Base-by-base conservation (phyloP, 306 rosid species). In the Trifolium pratense region DNA sequence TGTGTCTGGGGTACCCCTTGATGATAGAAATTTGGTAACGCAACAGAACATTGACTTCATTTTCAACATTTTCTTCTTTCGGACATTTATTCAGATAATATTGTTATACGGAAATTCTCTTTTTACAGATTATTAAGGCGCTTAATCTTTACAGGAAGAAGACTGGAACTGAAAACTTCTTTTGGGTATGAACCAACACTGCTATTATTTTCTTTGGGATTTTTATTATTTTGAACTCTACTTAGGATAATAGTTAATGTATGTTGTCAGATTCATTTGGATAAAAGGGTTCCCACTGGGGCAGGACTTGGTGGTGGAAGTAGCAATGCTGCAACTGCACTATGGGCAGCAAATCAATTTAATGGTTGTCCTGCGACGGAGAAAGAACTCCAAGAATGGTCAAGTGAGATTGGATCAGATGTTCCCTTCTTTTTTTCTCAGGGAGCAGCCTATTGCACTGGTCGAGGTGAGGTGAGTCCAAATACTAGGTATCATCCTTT, bases 261-360 rank as follows among this genome's bases (percentile, higher is more conserved):
- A 48, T 68, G 43, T 12, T 68, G 71, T 69, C 91, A 94, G 98
- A 91, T 94, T 85, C 98, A 94, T 87, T 89, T 94, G 68, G 95
- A 91, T 74, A 94, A 94, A 65, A 87, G 78, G 69, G 98, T 94
- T 71, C 98, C 98, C 4, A 91, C 95, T 18, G 98, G 98, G 68
- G 98, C 98, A 4, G 98, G 98, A 79, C 97, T 94, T 70, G 98
- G 98, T 61, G 98, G 98, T 70, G 98, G 97, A 82, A 94, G 98
- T 80, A 89, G 97, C 83, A 94, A 94, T 73, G 98, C 98, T 73
- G 98, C 98, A 57, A 94, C 97, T 71, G 97, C 98, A 5, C 76
- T 94, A 51, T 94, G 98, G 98, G 98, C 98, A 9, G 97, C 97
- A 53, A 94, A 94, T 80, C 96, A 94, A 74, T 94, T 94, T 67